Evolutionary conservation across 106 monocot species (phyloP), one percentile per base, ranked within the genome.

Genomic region (Amphibolis antarctica): DNA sequence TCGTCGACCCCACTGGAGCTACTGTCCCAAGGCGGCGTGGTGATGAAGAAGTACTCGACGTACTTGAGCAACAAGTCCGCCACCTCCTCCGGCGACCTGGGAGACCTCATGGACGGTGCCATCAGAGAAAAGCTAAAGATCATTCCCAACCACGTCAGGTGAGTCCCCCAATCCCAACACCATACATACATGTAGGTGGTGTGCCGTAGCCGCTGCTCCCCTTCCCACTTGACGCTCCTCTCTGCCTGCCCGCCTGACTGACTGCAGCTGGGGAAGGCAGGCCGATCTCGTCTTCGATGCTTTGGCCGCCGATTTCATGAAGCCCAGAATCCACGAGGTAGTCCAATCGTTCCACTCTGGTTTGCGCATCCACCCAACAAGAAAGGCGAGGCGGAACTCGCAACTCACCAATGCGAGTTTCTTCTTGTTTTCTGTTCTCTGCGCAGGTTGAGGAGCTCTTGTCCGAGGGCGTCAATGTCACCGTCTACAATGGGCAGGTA

Each of bases 401-500:
- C 36, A 36, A 36, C 36, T 2, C 2, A 7, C 7, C 4, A 36
- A 36, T 57, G 9, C 18, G 15, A 29, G 12, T 57, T 57, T 15
- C n/a, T 9, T 52, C 21, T 52, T 52, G 1, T 26, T 64, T 6
- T 23, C 24, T 19, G n/a, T n/a, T n/a, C n/a, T n/a, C n/a, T n/a
- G n/a, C n/a, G 43, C 78, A 93, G 93, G 96, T 98, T 58, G 96
- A 98, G 75, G 76, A 98, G 63, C 85, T 98, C 7, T 66, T 98
- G 55, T 66, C 76, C 0, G 24, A 77, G 55, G 96, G 96, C 21
- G 80, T 98, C 71, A 85, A 87, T 64, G 82, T 98, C 53, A 98
- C 96, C 3, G 71, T 98, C 58, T 98, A 98, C 25, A 98, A 84
- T 70, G 96, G 96, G 64, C 89, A 90, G 82, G 96, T 89, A 86